Base-by-base conservation (phyloP, 1,284 basidiomycete genomes). In the Schizophyllum commune region DNA sequence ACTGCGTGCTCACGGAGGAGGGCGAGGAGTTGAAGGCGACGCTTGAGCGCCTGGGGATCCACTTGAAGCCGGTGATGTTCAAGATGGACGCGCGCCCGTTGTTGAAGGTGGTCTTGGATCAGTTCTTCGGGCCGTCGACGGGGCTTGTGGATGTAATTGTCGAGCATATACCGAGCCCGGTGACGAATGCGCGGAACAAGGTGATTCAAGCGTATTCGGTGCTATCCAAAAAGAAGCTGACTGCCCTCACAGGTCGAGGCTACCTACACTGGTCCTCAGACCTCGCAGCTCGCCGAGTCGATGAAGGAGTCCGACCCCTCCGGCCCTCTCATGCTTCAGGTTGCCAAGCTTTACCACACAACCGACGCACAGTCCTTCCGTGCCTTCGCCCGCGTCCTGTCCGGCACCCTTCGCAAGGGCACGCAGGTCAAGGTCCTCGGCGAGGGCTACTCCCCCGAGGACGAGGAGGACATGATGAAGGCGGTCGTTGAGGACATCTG, bases 71-170 rank as follows among this genome's bases (percentile, higher is more conserved):
- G 0, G 82, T 95, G 52, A 92, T 93, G 82, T 99, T 90, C 82
- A 98, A 98, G 80, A 96, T 98, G 89, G 97, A 99, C 72, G 95
- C 96, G 7, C 81, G 96, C 60, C 96, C 97, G 3, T 76, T 99
- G 62, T 79, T 99, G 65, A 96, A 97, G 77, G 92, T 92, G 55
- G 90, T 98, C 4, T 77, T 98, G 65, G 91, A 92, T 68, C 94
- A 98, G 68, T 99, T 99, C 81, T 98, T 99, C 69, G 96, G 97
- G 3, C 85, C 88, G 13, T 79, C 92, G 1, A 88, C 85, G 0
- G 96, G 96, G 0, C 78, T 99, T 62, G 86, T 97, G 34, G 97
- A 99, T 74, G 86, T 99, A 80, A 88, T 99, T 65, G 87, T 88
- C 15, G 85, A 94, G 64, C 85, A 94, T 71, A 84, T 99, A 15